Percentiles rank a stretch among this genome's conserved stretches.
These are phyloP conservation scores for Zopfia rhizophila DNA, from an alignment of 2,329 filamentous ascomycete genomes.

Conservation along the genomic window DNA sequence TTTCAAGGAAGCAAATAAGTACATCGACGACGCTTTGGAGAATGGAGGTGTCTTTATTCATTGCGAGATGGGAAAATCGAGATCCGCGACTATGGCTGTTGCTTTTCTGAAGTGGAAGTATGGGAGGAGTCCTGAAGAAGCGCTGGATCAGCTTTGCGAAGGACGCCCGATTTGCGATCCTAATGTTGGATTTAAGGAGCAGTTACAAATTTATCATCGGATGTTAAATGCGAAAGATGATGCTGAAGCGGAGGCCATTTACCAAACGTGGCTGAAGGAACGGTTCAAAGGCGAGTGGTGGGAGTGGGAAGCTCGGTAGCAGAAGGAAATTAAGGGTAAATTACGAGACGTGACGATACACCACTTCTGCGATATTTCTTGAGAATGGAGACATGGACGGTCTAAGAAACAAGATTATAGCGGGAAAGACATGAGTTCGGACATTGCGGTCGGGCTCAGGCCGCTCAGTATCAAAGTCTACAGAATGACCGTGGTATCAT, in stretches of 20 bases:
- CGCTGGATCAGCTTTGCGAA: slow-evolving; percentile 41
- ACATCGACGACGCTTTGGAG: slow-evolving; percentile 36
- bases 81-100: slow-evolving; percentile 44
- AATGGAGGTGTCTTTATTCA: slow-evolving; percentile 44
- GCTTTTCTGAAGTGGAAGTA: slow-evolving; percentile 47
- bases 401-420: too few species aligned
- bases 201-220: slow-evolving; percentile 38
- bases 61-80: slow-evolving; percentile 49
- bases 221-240: slow-evolving; percentile 37
- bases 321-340: slow-evolving; percentile 9
- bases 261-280: slow-evolving; percentile 44
- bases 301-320: slow-evolving; percentile 47
- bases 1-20: slow-evolving; percentile 32
- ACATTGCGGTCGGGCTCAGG: too few species aligned
- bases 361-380: too few species aligned
- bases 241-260: slow-evolving; percentile 36
- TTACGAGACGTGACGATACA: too few species aligned
- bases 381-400: too few species aligned
- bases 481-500: too few species aligned
- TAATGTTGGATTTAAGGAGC: slow-evolving; percentile 47
- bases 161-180: slow-evolving; percentile 48
- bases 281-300: slow-evolving; percentile 48
- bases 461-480: too few species aligned
- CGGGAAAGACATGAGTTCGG: too few species aligned
- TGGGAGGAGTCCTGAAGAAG: slow-evolving; percentile 24